Evolutionary conservation across 2,329 filamentous ascomycete species (phyloP).

Genomic region (Aspergillus costaricaensis): DNA sequence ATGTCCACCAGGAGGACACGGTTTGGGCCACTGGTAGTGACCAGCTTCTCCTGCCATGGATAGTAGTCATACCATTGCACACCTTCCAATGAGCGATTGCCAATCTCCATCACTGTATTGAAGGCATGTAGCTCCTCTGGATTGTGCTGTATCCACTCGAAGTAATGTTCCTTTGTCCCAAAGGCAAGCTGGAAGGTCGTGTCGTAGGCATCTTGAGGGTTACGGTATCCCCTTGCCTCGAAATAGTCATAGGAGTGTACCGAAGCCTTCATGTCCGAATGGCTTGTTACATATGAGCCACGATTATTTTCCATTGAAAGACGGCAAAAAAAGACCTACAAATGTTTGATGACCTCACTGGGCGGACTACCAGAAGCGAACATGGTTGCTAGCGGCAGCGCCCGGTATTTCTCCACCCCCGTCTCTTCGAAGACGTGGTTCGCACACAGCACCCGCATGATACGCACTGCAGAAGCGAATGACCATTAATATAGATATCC

Average conservation of each 20-base stretch:
- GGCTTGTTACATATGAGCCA: background rate
- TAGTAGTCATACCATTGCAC: conserved; percentile 22
- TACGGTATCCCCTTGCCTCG: conserved; percentile 30
- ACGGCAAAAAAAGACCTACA: conserved; percentile 14
- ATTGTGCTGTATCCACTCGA: conserved; percentile 28
- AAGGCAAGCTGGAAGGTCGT: conserved; percentile 32
- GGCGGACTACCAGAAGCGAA: conserved; percentile 6
- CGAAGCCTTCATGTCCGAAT: conserved; percentile 17
- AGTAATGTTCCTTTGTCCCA: conserved; percentile 28
- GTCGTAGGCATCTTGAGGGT: conserved; percentile 29
- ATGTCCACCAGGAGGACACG: conserved; percentile 37
- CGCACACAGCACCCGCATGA: conserved; percentile 20
- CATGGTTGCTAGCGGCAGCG: conserved; percentile 15
- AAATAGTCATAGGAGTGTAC: conserved; percentile 30
- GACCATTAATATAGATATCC: no score
- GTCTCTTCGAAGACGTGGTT: conserved; percentile 19
- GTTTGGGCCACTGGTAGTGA: background rate
- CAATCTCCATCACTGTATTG: conserved; percentile 31
- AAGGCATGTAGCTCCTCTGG: conserved; percentile 26
- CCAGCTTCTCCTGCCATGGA: conserved; percentile 17
- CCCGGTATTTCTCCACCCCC: conserved; percentile 12
- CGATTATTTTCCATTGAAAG: no score
- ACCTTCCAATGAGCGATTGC: background rate
- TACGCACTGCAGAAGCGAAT: no score
- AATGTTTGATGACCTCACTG: conserved; percentile 21